phyloP scores from a whole-genome alignment of 108 stramenopile genomes.

The Bacterosira constricta region DNA sequence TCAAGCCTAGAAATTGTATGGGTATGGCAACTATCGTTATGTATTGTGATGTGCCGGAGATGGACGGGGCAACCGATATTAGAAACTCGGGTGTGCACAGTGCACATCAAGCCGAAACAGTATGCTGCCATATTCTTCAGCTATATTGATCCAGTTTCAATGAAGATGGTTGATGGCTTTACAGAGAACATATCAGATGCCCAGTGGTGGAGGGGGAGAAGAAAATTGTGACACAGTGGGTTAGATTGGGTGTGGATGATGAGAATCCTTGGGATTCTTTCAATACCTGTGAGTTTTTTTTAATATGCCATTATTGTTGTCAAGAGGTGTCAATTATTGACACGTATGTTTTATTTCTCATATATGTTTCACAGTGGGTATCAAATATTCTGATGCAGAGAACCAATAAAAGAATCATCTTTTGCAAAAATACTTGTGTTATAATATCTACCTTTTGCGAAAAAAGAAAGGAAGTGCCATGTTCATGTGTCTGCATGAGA shows the following conservation, averaged over 20 bases:
- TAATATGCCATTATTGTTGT: neutral
- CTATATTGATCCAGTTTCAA: slow-evolving; percentile 75
- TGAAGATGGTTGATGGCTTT: slow-evolving; percentile 72
- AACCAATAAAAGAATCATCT: slow-evolving; percentile 24
- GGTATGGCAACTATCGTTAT: slow-evolving; percentile 95
- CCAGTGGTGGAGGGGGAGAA: slow-evolving; percentile 93
- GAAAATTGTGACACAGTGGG: slow-evolving; percentile 97
- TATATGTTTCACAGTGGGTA: slow-evolving; percentile 34
- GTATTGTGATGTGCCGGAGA: slow-evolving; percentile 83
- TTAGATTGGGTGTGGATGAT: slow-evolving; percentile 86
- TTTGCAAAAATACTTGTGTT: too few relatives aligned
- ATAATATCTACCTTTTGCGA: too few relatives aligned
- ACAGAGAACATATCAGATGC: slow-evolving; percentile 92
- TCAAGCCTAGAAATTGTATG: slow-evolving; percentile 75
- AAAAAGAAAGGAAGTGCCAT: too few relatives aligned
- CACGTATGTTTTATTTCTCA: neutral
- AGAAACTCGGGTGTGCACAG: slow-evolving; percentile 78
- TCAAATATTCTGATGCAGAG: slow-evolving; percentile 43
- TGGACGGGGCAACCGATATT: slow-evolving; percentile 92
- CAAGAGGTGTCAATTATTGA: neutral
- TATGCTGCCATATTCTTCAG: slow-evolving; percentile 87
- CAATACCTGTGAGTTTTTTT: slow-evolving; percentile 61
- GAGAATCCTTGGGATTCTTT: slow-evolving; percentile 89
- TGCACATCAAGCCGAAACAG: slow-evolving; percentile 72
- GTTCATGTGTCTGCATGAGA: too few relatives aligned